Evolutionary conservation across 148 eudicot species (phyloP), one percentile per base, ranked within the genome.

Genomic region (Drosera capensis): DNA sequence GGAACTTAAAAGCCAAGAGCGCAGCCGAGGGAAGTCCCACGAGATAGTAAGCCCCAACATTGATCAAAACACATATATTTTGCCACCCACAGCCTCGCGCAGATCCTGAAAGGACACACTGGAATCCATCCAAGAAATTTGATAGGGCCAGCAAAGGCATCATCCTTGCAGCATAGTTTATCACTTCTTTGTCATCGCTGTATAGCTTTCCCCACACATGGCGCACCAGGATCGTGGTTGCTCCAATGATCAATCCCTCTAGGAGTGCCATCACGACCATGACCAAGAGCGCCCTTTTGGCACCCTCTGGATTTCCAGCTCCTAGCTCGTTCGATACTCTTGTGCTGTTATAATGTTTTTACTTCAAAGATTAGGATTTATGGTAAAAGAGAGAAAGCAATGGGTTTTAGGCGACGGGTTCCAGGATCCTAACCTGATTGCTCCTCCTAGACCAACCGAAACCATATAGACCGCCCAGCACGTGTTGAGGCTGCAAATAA

Each of bases 51-150:
- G 90, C 90, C 26, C 70, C 79, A 25, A 80, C 71, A 53, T 76
- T 76, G 43, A 76, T 65, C 31, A 56, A 16, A 17, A 75, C 51
- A 48, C 83, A 80, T 38, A 74, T 48, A 4, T 65, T 73, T 57
- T 80, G 83, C 83, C 83, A 73, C 11, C 83, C 80, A 49, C 80
- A 76, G 5, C 83, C 90, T 76, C 83, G 71, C 24, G 83, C 80
- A 44, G 78, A 75, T 22, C 90, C 90, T 80, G 13, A 39, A 12
- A 80, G 75, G 14, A 67, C 80, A 48, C 90, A 76, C 36, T 76
- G 88, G 56, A 76, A 76, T 34, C 83, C 83, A 46, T 80, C 80
- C 49, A 80, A 60, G 63, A 76, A 76, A 52, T 80, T 60, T 12
- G 83, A 80, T 12, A 80, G 8, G 2, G 80, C 83, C 42, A 80